Evolutionary conservation across 352 stramenopile genomes (phyloP).

Genomic region (Labyrinthula sp.): DNA sequence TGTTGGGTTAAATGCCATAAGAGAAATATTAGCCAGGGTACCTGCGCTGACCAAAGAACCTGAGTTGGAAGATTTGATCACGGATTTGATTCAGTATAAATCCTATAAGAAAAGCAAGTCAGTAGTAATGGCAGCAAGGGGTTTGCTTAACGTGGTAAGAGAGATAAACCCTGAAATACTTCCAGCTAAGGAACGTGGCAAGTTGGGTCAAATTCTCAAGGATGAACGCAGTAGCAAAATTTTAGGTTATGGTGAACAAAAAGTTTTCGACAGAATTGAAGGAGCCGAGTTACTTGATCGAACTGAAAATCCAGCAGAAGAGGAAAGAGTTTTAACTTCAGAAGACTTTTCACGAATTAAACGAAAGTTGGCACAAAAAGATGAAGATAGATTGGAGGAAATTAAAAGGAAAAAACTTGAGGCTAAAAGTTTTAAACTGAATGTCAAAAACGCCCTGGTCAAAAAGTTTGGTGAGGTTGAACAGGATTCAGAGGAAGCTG

Average conservation of each 20-base stretch:
- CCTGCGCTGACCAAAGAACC: conserved; percentile 71
- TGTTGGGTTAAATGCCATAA: conserved; percentile 86
- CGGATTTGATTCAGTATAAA: conserved; percentile 77
- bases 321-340: too few species aligned
- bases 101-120: conserved; percentile 81
- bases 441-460: neutral
- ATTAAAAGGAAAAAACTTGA: conserved; percentile 7
- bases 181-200: conserved; percentile 83
- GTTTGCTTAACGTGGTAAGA: conserved; percentile 83
- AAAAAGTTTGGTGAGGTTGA: neutral
- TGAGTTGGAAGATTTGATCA: conserved; percentile 49
- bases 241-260: conserved; percentile 57
- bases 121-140: conserved; percentile 78
- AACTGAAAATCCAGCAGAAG: conserved; percentile 54
- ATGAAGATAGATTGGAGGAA: neutral
- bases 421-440: conserved; percentile 2
- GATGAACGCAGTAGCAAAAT: too few species aligned
- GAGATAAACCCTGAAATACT: conserved; percentile 79
- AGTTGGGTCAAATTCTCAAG: conserved; percentile 50
- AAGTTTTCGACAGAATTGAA: conserved; percentile 69
- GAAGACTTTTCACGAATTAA: conserved; percentile 53
- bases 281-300: conserved; percentile 82
- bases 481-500: too few species aligned
- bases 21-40: conserved; percentile 75
- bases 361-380: conserved; percentile 14